Base-by-base conservation (phyloP, 768 basidiomycete species). In the Leccinum uliginosum region DNA sequence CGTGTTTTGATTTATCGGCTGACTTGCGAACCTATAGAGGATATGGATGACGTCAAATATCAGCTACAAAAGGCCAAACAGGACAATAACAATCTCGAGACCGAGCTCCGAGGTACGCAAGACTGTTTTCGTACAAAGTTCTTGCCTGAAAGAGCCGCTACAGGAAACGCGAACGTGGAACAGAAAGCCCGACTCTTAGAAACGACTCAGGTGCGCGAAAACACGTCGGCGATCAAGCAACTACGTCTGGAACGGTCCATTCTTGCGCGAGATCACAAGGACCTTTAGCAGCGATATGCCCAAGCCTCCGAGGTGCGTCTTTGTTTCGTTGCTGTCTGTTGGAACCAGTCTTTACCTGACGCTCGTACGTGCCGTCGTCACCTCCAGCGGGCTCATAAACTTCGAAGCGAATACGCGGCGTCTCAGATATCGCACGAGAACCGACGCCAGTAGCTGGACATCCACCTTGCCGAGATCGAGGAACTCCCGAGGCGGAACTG, bases 401-500 rank as follows among this genome's bases (percentile, higher is more conserved):
- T 91, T 24, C 83, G 84, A 21, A 76, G 80, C 40, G 82, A 87
- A 56, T 83, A 86, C 57, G 74, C 80, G 8, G 69, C 76, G 0
- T 84, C 84, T 17, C 85, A 87, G 49, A 79, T 75, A 14, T 80
- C 85, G 9, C 91, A 93, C 62, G 85, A 90, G 59, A 78, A 82
- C 34, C 80, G 86, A 24, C 83, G 87, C 1, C 82, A 87, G 56
- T 83, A 90, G 58, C 82, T 94, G 34, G 89, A 91, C 65, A 71
- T 84, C 2, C 83, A 86, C 53, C 76, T 83, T 7, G 72, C 78
- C 17, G 90, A 93, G 69, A 86, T 93, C 56, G 85, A 88, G 3
- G 85, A 89, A 29, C 83, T 93, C n/a, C 82, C 30, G 87, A 93
- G 63, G 75, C 80, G 5, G 92, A 95, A 66, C 78, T 96, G 23